These are phyloP conservation scores for Trichoderma breve DNA, from an alignment of 2,329 filamentous ascomycete species.

Conservation along the genomic window DNA sequence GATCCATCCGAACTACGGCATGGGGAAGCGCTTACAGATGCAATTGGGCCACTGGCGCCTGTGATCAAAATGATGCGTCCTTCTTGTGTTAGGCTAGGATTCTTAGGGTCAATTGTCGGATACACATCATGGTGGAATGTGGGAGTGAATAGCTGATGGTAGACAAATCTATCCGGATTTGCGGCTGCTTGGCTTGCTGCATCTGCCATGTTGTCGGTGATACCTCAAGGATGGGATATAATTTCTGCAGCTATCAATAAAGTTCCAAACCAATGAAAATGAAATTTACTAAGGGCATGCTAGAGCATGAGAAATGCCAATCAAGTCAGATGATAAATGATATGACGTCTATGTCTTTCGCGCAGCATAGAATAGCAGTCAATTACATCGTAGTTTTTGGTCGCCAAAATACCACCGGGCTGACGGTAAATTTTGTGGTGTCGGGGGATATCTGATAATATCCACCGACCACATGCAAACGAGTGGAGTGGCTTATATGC, in stretches of 20 bases:
- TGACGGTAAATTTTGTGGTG: neutral
- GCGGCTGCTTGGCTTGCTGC: neutral
- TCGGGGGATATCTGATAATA: neutral
- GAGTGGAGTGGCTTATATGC: neutral
- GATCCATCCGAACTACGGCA: no score
- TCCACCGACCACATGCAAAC: neutral
- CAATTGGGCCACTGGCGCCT: neutral
- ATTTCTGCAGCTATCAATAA: neutral
- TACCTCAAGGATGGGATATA: neutral
- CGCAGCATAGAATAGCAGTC: neutral
- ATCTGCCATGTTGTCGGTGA: neutral
- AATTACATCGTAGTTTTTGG: neutral
- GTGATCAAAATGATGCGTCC: neutral
- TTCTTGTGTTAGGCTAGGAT: neutral
- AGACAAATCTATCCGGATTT: neutral
- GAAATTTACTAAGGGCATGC: neutral
- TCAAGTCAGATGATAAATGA: neutral
- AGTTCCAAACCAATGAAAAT: neutral
- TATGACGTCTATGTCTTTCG: neutral
- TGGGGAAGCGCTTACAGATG: neutral
- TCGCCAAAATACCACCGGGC: neutral
- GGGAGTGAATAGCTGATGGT: neutral
- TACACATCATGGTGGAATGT: neutral
- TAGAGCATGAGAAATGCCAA: neutral
- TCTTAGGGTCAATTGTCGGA: neutral